These are phyloP conservation scores for Conticribra guillardii DNA, from an alignment of 108 stramenopile genomes.

Conservation along the genomic window DNA sequence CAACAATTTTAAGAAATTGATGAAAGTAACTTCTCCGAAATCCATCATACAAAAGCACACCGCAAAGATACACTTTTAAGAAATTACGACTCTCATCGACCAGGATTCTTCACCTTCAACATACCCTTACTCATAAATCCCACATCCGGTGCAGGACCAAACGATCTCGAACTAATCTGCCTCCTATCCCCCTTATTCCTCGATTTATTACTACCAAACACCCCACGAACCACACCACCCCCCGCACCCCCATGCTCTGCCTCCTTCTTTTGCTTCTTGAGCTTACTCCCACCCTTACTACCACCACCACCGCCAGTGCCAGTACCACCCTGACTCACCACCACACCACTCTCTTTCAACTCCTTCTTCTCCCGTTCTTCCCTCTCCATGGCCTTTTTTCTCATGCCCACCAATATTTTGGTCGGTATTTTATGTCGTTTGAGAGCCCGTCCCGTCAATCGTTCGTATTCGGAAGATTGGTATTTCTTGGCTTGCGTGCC, in stretches of 20 bases:
- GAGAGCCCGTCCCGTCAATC: constrained; percentile 67
- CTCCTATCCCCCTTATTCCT: constrained; percentile 54
- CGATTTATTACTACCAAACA: constrained; percentile 44
- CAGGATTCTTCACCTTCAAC: constrained; percentile 49
- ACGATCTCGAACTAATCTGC: constrained; percentile 38
- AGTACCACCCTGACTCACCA: constrained; percentile 58
- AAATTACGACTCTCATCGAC: no score
- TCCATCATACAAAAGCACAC: no score
- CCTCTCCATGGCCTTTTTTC: constrained; percentile 70
- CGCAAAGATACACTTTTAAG: no score
- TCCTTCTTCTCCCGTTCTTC: constrained; percentile 59
- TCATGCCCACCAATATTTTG: constrained; percentile 72
- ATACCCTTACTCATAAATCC: constrained; percentile 82
- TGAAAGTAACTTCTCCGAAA: no score
- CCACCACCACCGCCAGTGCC: constrained; percentile 1
- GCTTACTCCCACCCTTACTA: constrained; percentile 3
- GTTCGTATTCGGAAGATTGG: constrained; percentile 70
- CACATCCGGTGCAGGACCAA: constrained; percentile 78
- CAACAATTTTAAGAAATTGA: no score
- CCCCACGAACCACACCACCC: constrained; percentile 33
- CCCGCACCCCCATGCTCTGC: constrained; percentile 14
- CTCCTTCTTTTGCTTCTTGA: constrained; percentile 42
- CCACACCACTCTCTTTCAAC: constrained; percentile 73
- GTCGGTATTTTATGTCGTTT: constrained; percentile 75
- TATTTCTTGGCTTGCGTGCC: constrained; percentile 67